These are phyloP conservation scores for Ascocoryne sarcoides DNA, from an alignment of 2,329 filamentous ascomycete genomes.

Conservation along the genomic window DNA sequence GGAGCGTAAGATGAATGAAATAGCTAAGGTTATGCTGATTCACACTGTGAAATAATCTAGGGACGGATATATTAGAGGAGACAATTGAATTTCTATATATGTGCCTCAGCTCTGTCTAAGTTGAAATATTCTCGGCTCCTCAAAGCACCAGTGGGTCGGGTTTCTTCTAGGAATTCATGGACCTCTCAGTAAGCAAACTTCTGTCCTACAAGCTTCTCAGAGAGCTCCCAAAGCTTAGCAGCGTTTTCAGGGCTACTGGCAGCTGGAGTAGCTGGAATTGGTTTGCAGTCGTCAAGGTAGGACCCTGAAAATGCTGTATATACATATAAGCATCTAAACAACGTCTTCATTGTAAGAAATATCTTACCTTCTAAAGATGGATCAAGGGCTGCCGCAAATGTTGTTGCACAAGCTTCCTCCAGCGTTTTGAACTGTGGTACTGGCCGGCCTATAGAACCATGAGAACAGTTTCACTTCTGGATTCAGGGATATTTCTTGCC, in stretches of 20 bases:
- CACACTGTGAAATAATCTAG: too few species aligned
- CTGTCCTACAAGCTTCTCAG: constrained; percentile 36
- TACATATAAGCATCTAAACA: neutral
- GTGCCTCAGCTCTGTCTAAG: too few species aligned
- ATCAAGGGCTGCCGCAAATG: constrained; percentile 17
- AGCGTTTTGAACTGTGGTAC: constrained; percentile 11
- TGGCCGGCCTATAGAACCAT: constrained; percentile 7
- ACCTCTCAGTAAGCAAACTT: constrained; percentile 25
- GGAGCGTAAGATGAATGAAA: too few species aligned
- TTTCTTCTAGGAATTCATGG: too few species aligned
- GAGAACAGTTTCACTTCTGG: constrained; percentile 9
- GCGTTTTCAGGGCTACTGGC: constrained; percentile 21
- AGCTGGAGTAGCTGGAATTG: constrained; percentile 1
- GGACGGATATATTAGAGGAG: too few species aligned
- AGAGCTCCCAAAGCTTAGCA: constrained; percentile 37
- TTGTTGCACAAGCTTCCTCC: constrained; percentile 14
- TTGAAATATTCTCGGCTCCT: too few species aligned
- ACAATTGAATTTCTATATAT: too few species aligned
- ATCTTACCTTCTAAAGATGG: constrained; percentile 8
- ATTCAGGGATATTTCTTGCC: constrained; percentile 13
- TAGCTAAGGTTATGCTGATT: too few species aligned
- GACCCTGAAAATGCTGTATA: neutral
- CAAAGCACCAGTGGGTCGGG: too few species aligned
- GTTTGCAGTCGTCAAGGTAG: constrained; percentile 1
- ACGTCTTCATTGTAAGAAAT: neutral